Base-by-base conservation (phyloP, 1,139 yeast genomes). In the Yamadazyma mexicana region DNA sequence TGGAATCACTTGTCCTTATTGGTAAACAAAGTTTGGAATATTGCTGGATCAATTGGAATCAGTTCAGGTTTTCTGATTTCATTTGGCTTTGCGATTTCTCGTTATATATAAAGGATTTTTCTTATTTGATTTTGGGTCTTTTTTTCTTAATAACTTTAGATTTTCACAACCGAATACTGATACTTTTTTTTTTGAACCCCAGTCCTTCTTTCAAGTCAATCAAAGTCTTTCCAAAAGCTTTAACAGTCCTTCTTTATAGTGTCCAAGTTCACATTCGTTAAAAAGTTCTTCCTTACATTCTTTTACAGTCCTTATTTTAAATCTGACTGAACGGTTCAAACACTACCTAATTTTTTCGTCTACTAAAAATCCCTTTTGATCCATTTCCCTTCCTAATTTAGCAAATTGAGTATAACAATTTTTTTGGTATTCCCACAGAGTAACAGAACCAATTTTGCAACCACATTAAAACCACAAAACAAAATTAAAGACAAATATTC, bases 1-100 rank as follows among this genome's bases (percentile, higher is more conserved):
- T 48, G 51, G 52, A 48, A 49, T 49, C 52, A 40, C n/a, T 30
- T 40, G 35, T 22, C 49, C 42, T 27, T 17, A 34, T 35, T 24
- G 17, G 31, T 18, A 25, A 34, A 34, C 18, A 18, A 18, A 20
- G 45, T 39, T 18, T 11, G 26, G 24, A 10, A 20, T 17, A 30
- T 34, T 47, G 52, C 52, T 49, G 52, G 52, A 49, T 49, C 52
- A 42, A 33, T 5, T 28, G 8, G 9, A 11, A 5, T 16, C 34
- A 17, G 31, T 27, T 33, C 26, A 25, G 35, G 33, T 24, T 27
- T 15, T 11, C 5, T 34, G 38, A 40, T 37, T 39, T 28, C 31
- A 28, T 11, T 28, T 28, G n/a, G 29, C n/a, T 15, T 28, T 14
- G 31, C 18, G 12, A 16, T 6, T 7, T 24, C 14, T 24, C 14